These are phyloP conservation scores for Rhododendron williamsianum DNA, from an alignment of 148 eudicot genomes.

Conservation along the genomic window DNA sequence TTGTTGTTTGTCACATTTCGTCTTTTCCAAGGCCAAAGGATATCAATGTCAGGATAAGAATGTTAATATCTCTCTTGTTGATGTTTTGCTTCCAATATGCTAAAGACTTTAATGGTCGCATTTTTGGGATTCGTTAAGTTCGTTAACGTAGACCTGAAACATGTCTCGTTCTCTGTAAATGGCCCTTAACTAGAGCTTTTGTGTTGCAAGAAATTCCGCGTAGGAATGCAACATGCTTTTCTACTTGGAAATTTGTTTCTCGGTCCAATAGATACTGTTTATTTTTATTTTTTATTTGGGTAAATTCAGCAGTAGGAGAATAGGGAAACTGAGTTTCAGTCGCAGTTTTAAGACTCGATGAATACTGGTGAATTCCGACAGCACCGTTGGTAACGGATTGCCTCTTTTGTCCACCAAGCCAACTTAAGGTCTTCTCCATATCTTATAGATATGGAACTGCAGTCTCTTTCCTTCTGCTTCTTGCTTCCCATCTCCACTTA, in stretches of 20 bases:
- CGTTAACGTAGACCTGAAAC: background rate
- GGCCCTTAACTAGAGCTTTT: background rate
- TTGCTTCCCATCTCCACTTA: background rate
- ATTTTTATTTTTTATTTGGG: background rate
- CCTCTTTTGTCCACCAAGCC: background rate
- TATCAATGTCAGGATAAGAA: background rate
- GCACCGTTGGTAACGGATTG: background rate
- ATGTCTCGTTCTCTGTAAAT: background rate
- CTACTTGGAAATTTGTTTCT: background rate
- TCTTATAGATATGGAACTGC: background rate
- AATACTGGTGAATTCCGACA: background rate
- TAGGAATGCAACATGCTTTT: background rate
- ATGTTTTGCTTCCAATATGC: background rate
- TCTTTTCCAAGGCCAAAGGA: background rate
- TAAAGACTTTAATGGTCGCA: background rate
- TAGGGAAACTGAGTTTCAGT: background rate
- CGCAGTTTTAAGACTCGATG: background rate
- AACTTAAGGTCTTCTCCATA: background rate
- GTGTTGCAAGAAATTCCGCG: background rate
- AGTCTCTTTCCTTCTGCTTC: background rate
- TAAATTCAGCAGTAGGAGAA: background rate
- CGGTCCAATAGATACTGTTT: background rate
- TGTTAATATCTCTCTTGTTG: background rate
- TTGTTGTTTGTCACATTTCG: background rate
- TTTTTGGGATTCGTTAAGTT: background rate